phyloP scores from a whole-genome alignment of 441 rosid species.

The Rhodomyrtus psidioides region DNA sequence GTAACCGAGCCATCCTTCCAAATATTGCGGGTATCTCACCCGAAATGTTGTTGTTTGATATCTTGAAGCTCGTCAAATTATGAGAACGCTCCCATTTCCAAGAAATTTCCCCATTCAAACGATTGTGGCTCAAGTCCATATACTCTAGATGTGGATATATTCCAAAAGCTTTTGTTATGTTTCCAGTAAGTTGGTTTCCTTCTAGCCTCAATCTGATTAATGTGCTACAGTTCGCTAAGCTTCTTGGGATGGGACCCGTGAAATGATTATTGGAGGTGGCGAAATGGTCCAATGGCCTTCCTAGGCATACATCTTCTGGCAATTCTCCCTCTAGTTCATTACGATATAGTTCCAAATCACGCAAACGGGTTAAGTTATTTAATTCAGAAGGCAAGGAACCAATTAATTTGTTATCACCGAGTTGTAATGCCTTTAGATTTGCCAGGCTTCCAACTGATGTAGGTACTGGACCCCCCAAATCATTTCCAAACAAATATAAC shows the following conservation, averaged over 20 bases:
- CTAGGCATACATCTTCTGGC: rapidly evolving
- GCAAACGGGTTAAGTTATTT: rapidly evolving
- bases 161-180: too few species aligned
- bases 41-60: too few species aligned
- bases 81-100: too few species aligned
- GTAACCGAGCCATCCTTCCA: too few species aligned
- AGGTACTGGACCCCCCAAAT: neutral
- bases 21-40: too few species aligned
- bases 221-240: too few species aligned
- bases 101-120: too few species aligned
- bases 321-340: neutral
- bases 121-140: too few species aligned
- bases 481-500: rapidly evolving
- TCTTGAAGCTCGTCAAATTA: too few species aligned
- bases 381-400: neutral
- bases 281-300: neutral
- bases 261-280: rapidly evolving
- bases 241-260: neutral
- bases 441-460: neutral
- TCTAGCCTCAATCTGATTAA: too few species aligned
- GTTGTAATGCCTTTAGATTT: rapidly evolving
- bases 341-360: rapidly evolving
- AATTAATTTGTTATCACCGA: neutral
- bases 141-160: too few species aligned
- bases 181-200: too few species aligned